phyloP scores from a whole-genome alignment of 345 rosid genomes.

The Populus simonii region DNA sequence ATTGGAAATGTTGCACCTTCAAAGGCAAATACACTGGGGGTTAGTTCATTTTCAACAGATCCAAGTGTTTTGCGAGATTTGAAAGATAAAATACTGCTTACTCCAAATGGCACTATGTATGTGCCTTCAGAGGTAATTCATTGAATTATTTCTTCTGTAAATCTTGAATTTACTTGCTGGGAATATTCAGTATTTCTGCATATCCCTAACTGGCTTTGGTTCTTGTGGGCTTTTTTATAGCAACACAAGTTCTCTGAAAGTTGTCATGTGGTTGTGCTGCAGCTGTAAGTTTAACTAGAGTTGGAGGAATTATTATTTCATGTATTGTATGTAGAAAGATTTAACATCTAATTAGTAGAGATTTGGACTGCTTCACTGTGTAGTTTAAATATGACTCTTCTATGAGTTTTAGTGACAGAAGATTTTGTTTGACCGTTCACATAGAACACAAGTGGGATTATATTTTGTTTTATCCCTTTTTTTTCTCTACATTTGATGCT shows the following conservation, averaged over 20 bases:
- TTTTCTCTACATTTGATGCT: too few species aligned
- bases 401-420: too few species aligned
- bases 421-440: too few species aligned
- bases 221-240: not conserved
- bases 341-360: too few species aligned
- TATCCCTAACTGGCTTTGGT: not conserved
- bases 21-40: constrained; percentile 71
- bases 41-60: constrained; percentile 65
- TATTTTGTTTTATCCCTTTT: too few species aligned
- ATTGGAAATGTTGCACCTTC: constrained; percentile 75
- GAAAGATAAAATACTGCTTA: constrained; percentile 56
- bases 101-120: constrained; percentile 83
- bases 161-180: not conserved
- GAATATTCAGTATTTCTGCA: not conserved
- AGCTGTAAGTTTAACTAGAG: not conserved
- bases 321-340: too few species aligned
- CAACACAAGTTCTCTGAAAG: too few species aligned
- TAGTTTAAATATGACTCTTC: too few species aligned
- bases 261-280: not conserved
- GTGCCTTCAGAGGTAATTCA: constrained; percentile 72
- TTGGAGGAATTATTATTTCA: not conserved
- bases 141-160: not conserved
- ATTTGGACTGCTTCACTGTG: too few species aligned
- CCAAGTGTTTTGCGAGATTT: constrained; percentile 47
- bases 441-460: too few species aligned